phyloP scores from a whole-genome alignment of 352 stramenopile species.

The Phytophthora fragariaefolia region DNA sequence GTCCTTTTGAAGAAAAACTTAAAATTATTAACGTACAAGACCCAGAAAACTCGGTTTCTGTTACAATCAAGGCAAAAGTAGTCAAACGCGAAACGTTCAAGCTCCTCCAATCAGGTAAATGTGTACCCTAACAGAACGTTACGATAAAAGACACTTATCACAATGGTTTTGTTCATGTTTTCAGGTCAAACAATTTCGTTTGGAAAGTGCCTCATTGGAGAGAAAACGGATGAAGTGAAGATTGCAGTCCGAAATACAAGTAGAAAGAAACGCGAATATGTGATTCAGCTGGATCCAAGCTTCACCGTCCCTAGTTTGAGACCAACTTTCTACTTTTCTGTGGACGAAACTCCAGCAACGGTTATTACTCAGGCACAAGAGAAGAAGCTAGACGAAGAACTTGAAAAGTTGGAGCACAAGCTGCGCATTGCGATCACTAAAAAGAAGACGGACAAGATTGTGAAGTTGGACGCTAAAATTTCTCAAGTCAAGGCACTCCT shows the following conservation, averaged over 20 bases:
- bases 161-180: slow-evolving; percentile 11
- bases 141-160: not conserved
- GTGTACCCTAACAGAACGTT: too few species aligned
- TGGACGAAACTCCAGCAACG: slow-evolving; percentile 83
- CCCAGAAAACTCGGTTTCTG: slow-evolving; percentile 83
- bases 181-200: slow-evolving; percentile 83
- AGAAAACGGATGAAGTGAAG: slow-evolving; percentile 87
- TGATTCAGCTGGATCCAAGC: slow-evolving; percentile 81
- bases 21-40: slow-evolving; percentile 93
- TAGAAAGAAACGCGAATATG: slow-evolving; percentile 88
- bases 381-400: slow-evolving; percentile 90
- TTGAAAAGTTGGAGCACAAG: slow-evolving; percentile 92
- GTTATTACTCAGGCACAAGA: slow-evolving; percentile 91
- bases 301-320: slow-evolving; percentile 74
- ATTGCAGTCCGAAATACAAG: slow-evolving; percentile 89
- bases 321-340: slow-evolving; percentile 83
- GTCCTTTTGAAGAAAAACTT: slow-evolving; percentile 90
- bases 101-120: slow-evolving; percentile 87
- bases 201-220: slow-evolving; percentile 83
- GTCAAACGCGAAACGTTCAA: slow-evolving; percentile 92
- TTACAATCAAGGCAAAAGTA: slow-evolving; percentile 91
- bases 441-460: slow-evolving; percentile 91
- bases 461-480: slow-evolving; percentile 87
- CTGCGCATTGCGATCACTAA: slow-evolving; percentile 89
- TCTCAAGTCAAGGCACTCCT: slow-evolving; percentile 78